Evolutionary conservation across 208 protist species (phyloP), one percentile per base, ranked within the genome.

Genomic region (Crithidia expoeki): DNA sequence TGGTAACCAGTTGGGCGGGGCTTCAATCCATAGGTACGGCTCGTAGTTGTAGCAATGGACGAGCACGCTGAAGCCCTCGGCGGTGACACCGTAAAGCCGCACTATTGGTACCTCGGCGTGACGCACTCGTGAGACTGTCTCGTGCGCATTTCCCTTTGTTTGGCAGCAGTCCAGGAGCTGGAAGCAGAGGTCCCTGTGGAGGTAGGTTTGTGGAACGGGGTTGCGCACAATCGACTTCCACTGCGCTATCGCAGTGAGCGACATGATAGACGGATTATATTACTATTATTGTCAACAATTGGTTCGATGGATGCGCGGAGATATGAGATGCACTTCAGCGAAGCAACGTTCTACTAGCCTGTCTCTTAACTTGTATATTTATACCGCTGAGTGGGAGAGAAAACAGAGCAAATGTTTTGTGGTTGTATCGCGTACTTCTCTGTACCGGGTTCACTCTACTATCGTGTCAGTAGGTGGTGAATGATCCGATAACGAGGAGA

Each of bases 1-100:
- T 4, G 85, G 86, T 11, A 89, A 42, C 85, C 93, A 98, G 56
- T 84, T 84, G 1, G 67, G 60, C 34, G 92, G 94, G 11, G 94
- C 90, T 62, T 90, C 84, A 25, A 98, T 92, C 90, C 97, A 99
- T 49, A 99, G 88, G 79, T 98, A 99, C 0, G 98, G 97, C 81
- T 98, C 87, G 70, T 97, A 98, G 68, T 98, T 98, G 90, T 98
- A 97, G 69, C 96, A 93, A 80, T 98, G 93, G 9, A 88, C 77
- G 2, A 97, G 50, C 1, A 98, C 94, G 49, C 86, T 97, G 73
- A 98, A 72, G 9, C 98, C 97, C 65, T 93, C 92, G 19, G 40
- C 59, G 11, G 96, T 98, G 17, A 97, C 90, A 33, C 97, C 97
- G 84, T 97, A 98, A 11, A 99, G 68, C 9, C 96, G 91, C 25